Evolutionary conservation across 164 flowering plant species (phyloP).

Genomic region (Umbilicus rupestris): DNA sequence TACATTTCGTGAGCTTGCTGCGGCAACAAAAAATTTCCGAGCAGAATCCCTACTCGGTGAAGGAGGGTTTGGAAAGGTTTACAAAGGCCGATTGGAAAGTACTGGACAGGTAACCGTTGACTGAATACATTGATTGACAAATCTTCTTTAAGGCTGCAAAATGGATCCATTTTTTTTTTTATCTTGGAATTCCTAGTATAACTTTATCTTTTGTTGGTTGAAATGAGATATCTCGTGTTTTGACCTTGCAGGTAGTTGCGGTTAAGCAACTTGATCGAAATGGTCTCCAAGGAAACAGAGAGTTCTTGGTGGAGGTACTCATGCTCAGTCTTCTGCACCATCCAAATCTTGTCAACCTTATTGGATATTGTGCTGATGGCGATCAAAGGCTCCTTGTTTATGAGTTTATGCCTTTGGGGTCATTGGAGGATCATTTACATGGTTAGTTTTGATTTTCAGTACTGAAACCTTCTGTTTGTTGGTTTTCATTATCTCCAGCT

Average conservation of each 20-base stretch:
- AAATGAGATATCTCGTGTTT: too few relatives aligned
- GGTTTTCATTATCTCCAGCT: neutral
- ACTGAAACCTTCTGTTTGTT: neutral
- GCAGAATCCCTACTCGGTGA: conserved; percentile 72
- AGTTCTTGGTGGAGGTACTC: conserved; percentile 85
- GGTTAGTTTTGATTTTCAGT: conserved; percentile 30
- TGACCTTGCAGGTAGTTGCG: conserved; percentile 55
- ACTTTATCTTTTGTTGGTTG: too few relatives aligned
- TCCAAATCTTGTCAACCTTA: conserved; percentile 77
- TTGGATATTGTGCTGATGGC: conserved; percentile 92
- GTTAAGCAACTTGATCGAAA: conserved; percentile 84
- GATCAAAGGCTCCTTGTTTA: conserved; percentile 94
- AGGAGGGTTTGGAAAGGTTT: conserved; percentile 89
- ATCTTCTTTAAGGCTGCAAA: too few relatives aligned
- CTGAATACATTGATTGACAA: neutral
- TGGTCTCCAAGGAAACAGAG: conserved; percentile 86
- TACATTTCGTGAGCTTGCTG: conserved; percentile 70
- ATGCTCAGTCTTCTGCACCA: conserved; percentile 93
- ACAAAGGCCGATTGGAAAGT: conserved; percentile 69
- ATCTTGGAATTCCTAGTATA: too few relatives aligned
- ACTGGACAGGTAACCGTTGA: conserved; percentile 50
- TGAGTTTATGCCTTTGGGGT: conserved; percentile 86
- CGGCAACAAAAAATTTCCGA: conserved; percentile 71
- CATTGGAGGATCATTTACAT: conserved; percentile 84
- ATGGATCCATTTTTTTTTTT: too few relatives aligned